These are phyloP conservation scores for Aquilaria yunnanensis DNA, from an alignment of 345 rosid species.

Conservation along the genomic window DNA sequence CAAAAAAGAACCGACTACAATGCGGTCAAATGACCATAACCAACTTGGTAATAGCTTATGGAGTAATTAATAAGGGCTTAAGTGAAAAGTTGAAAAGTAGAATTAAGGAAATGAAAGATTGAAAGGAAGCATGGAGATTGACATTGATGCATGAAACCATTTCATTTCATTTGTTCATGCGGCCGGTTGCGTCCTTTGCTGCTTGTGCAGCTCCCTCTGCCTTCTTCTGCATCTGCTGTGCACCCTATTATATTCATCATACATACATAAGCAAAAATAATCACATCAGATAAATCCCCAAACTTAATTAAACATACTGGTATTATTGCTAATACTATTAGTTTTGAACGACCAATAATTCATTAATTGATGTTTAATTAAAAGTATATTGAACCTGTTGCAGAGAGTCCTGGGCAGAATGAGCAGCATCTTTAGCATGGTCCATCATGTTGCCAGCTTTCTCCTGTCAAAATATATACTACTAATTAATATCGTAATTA, in stretches of 20 bases:
- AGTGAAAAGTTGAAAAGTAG: no score
- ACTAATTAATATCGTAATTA: no score
- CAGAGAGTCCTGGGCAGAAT: constrained; percentile 52
- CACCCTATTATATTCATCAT: constrained; percentile 29
- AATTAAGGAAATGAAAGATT: no score
- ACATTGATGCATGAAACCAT: no score
- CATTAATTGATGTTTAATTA: no score
- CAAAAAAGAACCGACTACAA: no score
- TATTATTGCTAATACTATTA: no score
- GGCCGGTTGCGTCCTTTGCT: constrained; percentile 50
- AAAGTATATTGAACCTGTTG: constrained; percentile 32
- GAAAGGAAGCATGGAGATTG: no score
- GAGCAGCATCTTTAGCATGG: constrained; percentile 50
- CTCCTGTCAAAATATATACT: constrained; percentile 31
- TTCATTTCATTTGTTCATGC: constrained; percentile 31
- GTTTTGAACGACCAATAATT: no score
- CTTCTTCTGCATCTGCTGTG: constrained; percentile 46
- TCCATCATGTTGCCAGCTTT: constrained; percentile 50
- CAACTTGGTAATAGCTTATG: no score
- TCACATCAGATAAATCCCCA: not conserved
- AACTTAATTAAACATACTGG: not conserved
- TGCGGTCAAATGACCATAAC: no score
- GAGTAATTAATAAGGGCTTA: no score
- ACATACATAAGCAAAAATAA: not conserved
- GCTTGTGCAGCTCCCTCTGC: constrained; percentile 63